A percentile compares a stretch with the other conserved stretches of the same genome.
phyloP scores from a whole-genome alignment of 805 yeast genomes.

The Yamadazyma sp. region DNA sequence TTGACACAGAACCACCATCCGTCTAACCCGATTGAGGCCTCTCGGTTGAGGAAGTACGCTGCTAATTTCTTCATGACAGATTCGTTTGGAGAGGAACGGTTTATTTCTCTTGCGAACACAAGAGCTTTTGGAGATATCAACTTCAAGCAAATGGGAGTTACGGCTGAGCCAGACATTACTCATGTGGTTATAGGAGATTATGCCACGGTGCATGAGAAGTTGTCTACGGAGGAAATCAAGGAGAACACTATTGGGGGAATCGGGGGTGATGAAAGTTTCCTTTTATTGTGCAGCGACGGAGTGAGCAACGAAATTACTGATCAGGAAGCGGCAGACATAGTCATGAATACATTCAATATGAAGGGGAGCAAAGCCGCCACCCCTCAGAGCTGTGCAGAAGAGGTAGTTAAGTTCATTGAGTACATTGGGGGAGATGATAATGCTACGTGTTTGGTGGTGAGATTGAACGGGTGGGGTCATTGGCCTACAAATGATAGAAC shows the following conservation, averaged over 20 bases:
- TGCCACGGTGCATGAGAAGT: slow-evolving; percentile 29
- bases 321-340: slow-evolving; percentile 87
- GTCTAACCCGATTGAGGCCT: slow-evolving; percentile 72
- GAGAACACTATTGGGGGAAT: slow-evolving; percentile 41
- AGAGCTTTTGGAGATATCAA: slow-evolving; percentile 87
- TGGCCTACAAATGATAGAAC: slow-evolving; percentile 88
- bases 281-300: slow-evolving; percentile 86
- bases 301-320: slow-evolving; percentile 77
- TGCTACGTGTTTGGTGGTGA: slow-evolving; percentile 84
- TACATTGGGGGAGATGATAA: slow-evolving; percentile 92
- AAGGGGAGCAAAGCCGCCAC: slow-evolving; percentile 70
- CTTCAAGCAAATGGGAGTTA: slow-evolving; percentile 79
- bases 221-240: slow-evolving; percentile 39
- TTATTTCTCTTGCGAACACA: slow-evolving; percentile 82
- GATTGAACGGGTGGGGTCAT: slow-evolving; percentile 88
- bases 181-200: slow-evolving; percentile 66
- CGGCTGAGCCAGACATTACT: slow-evolving; percentile 88
- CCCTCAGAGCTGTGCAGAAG: slow-evolving; percentile 84
- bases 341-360: slow-evolving; percentile 64
- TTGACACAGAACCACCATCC: slow-evolving; percentile 87
- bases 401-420: slow-evolving; percentile 78
- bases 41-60: slow-evolving; percentile 63
- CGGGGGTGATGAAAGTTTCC: slow-evolving; percentile 86
- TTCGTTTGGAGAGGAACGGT: slow-evolving; percentile 90
- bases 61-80: slow-evolving; percentile 71